Conservation (phyloP, 2,329 filamentous ascomycete genomes). For the Botryotinia narcissicola region DNA sequence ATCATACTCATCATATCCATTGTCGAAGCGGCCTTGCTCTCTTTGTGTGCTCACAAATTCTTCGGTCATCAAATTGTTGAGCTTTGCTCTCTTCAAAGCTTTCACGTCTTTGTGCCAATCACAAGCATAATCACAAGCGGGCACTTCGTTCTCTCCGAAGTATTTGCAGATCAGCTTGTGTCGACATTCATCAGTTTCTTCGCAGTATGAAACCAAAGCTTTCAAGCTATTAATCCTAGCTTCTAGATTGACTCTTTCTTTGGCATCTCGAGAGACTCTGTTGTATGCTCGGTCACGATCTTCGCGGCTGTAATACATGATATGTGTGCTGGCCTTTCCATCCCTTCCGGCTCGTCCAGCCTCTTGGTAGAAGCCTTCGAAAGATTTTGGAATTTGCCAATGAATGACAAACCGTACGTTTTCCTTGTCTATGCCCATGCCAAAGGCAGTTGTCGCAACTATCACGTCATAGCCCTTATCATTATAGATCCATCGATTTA, state of each 20-base stretch:
- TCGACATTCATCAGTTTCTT: slow-evolving; percentile 69
- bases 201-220: slow-evolving; percentile 76
- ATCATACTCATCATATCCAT: slow-evolving; percentile 50
- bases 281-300: slow-evolving; percentile 72
- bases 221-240: slow-evolving; percentile 62
- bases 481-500: slow-evolving; percentile 70
- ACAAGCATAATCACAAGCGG: slow-evolving; percentile 70
- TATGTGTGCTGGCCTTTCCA: slow-evolving; percentile 80
- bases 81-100: slow-evolving; percentile 56
- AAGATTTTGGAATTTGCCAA: slow-evolving; percentile 90
- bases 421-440: slow-evolving; percentile 97
- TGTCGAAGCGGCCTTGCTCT: slow-evolving; percentile 56
- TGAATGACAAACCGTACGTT: slow-evolving; percentile 93
- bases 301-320: slow-evolving; percentile 87
- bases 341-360: slow-evolving; percentile 88
- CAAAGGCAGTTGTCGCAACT: slow-evolving; percentile 92
- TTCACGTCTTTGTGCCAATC: slow-evolving; percentile 72
- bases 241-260: slow-evolving; percentile 45
- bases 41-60: slow-evolving; percentile 64
- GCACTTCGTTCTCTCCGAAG: slow-evolving; percentile 64
- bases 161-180: slow-evolving; percentile 74
- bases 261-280: slow-evolving; percentile 51
- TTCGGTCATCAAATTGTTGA: slow-evolving; percentile 55
- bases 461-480: slow-evolving; percentile 82
- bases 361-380: slow-evolving; percentile 96